A percentile compares a stretch with the other conserved stretches of the same genome.
Evolutionary conservation across 2,329 filamentous ascomycete species (phyloP).

Genomic region (Calycina herbarum): DNA sequence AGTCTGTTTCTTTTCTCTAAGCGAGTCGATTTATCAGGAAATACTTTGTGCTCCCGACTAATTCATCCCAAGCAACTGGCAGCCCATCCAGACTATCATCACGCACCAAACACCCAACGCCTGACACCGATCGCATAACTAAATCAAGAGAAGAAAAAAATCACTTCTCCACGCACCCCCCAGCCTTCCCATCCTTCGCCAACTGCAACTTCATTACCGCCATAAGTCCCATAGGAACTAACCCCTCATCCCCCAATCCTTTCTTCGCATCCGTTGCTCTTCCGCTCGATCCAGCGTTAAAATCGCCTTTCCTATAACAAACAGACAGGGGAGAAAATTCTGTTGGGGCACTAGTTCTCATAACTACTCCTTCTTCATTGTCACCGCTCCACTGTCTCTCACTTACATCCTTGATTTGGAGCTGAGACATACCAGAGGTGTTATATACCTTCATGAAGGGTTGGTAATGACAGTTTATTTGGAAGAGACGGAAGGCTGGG

Average conservation of each 20-base stretch:
- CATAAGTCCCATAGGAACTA: constrained; percentile 3
- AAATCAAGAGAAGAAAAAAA: too few relatives aligned
- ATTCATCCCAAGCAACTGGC: too few relatives aligned
- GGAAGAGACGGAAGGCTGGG: background rate
- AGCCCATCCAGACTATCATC: too few relatives aligned
- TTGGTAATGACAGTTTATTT: background rate
- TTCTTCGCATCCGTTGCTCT: background rate
- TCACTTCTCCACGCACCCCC: background rate
- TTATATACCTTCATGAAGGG: constrained; percentile 8
- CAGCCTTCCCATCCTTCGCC: background rate
- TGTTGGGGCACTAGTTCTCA: background rate
- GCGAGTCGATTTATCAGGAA: too few relatives aligned
- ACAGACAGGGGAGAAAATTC: background rate
- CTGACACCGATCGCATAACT: too few relatives aligned
- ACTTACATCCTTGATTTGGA: background rate
- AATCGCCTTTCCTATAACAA: background rate
- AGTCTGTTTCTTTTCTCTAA: too few relatives aligned
- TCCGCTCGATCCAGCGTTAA: background rate
- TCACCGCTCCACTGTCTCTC: background rate
- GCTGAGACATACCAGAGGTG: background rate
- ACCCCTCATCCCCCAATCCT: constrained; percentile 1
- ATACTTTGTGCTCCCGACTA: too few relatives aligned
- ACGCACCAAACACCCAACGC: too few relatives aligned
- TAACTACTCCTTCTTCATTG: background rate
- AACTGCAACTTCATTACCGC: constrained; percentile 3